These are phyloP conservation scores for Ceratocystis harringtonii DNA, from an alignment of 2,329 filamentous ascomycete genomes.

Conservation along the genomic window DNA sequence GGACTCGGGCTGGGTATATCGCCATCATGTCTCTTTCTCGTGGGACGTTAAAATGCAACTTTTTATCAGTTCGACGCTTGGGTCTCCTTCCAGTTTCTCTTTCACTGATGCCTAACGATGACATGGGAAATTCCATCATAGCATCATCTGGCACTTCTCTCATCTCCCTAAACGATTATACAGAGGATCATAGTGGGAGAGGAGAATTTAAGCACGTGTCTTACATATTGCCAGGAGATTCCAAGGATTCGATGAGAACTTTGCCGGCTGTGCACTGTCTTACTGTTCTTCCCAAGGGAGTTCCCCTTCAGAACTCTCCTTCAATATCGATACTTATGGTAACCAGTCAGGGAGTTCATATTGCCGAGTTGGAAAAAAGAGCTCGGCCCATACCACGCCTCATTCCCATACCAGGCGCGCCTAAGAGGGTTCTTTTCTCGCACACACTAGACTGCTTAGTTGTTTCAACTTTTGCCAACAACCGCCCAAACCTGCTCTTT, in stretches of 20 bases:
- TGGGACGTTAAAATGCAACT: constrained; percentile 6
- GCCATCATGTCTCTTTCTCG: constrained; percentile 25
- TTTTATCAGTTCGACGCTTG: constrained; percentile 19
- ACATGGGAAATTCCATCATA: constrained; percentile 25
- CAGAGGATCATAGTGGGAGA: constrained; percentile 18
- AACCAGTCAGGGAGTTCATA: constrained; percentile 34
- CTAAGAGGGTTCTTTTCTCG: constrained; percentile 40
- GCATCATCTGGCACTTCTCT: constrained; percentile 36
- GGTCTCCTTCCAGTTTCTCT: constrained; percentile 25
- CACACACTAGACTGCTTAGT: constrained; percentile 37
- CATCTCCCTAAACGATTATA: constrained; percentile 29
- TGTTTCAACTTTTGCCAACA: constrained; percentile 33
- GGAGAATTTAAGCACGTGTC: constrained; percentile 28
- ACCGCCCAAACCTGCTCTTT: constrained; percentile 38
- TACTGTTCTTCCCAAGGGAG: constrained; percentile 5
- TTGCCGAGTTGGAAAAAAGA: constrained; percentile 36
- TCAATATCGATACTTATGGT: constrained; percentile 27
- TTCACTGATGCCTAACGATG: neutral
- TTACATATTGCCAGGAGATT: constrained; percentile 38
- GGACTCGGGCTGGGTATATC: constrained; percentile 39
- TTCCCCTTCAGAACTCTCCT: neutral
- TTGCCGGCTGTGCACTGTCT: constrained; percentile 6
- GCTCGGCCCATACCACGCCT: constrained; percentile 35
- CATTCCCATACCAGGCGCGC: constrained; percentile 34
- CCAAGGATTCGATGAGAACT: constrained; percentile 24